phyloP scores from a whole-genome alignment of 2,329 filamentous ascomycete genomes.

The Aspergillus carbonarius region DNA sequence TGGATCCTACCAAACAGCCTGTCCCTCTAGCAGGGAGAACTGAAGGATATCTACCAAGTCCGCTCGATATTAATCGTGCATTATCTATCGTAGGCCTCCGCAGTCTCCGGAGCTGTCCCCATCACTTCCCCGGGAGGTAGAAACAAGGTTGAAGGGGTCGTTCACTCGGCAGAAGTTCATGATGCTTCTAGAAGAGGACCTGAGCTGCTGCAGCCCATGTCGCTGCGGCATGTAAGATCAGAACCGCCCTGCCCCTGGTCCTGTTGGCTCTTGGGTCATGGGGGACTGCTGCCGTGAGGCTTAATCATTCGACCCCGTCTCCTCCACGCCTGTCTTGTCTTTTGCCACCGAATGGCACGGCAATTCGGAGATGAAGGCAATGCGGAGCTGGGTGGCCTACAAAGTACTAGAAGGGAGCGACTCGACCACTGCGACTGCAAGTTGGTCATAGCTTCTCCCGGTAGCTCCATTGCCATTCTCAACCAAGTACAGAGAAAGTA shows the following conservation, averaged over 20 bases:
- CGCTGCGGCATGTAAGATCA: slow-evolving; percentile 8
- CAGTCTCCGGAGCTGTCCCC: neutral
- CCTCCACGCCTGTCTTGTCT: neutral
- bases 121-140: neutral
- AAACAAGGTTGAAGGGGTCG: neutral
- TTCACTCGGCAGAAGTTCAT: neutral
- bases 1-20: neutral
- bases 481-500: neutral
- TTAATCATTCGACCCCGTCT: neutral
- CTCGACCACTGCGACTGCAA: neutral
- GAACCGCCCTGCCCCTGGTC: neutral
- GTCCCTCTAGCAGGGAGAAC: neutral
- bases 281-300: neutral
- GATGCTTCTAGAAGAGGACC: slow-evolving; percentile 19
- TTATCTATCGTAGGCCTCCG: neutral
- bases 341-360: neutral
- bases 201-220: slow-evolving; percentile 1
- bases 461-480: neutral
- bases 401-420: too few species aligned
- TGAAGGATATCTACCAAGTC: neutral
- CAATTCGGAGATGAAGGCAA: neutral
- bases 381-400: neutral
- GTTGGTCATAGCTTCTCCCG: neutral
- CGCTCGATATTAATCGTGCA: neutral
- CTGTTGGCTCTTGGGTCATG: neutral